Evolutionary conservation across 179 eudicot species (phyloP).

Genomic region (Amaranthus tricolor): DNA sequence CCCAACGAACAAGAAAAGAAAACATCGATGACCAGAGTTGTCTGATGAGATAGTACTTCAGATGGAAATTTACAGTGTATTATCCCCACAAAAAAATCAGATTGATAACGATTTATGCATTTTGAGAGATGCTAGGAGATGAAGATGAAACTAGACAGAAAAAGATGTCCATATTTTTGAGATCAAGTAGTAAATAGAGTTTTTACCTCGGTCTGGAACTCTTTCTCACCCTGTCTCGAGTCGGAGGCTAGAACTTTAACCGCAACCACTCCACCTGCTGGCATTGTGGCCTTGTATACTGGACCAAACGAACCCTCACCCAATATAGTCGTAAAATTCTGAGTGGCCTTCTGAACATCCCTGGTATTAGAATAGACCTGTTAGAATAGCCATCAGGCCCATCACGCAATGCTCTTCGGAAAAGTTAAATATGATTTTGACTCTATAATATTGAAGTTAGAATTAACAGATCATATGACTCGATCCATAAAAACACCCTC

Average conservation of each 20-base stretch:
- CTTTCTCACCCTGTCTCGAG: constrained; percentile 95
- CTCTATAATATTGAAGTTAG: neutral
- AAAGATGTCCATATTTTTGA: neutral
- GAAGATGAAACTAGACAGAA: neutral
- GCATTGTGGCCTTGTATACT: constrained; percentile 86
- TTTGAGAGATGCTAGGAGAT: neutral
- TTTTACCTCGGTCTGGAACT: constrained; percentile 91
- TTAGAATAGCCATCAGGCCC: neutral
- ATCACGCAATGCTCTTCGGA: neutral
- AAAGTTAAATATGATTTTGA: neutral
- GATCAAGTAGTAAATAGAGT: neutral
- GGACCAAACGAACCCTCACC: constrained; percentile 97
- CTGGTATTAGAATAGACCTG: constrained; percentile 36
- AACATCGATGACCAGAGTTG: neutral
- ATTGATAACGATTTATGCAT: neutral
- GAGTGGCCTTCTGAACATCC: constrained; percentile 87
- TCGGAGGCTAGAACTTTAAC: constrained; percentile 86
- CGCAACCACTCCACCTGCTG: constrained; percentile 78
- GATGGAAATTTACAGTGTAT: neutral
- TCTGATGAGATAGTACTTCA: neutral
- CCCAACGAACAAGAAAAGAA: neutral
- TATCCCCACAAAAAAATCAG: neutral
- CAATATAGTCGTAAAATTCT: constrained; percentile 76
- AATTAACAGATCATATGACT: neutral
- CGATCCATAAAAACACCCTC: neutral